Evolutionary conservation across 2,329 filamentous ascomycete species (phyloP), one percentile per base, ranked within the genome.

Genomic region (Hypocreales sp.): DNA sequence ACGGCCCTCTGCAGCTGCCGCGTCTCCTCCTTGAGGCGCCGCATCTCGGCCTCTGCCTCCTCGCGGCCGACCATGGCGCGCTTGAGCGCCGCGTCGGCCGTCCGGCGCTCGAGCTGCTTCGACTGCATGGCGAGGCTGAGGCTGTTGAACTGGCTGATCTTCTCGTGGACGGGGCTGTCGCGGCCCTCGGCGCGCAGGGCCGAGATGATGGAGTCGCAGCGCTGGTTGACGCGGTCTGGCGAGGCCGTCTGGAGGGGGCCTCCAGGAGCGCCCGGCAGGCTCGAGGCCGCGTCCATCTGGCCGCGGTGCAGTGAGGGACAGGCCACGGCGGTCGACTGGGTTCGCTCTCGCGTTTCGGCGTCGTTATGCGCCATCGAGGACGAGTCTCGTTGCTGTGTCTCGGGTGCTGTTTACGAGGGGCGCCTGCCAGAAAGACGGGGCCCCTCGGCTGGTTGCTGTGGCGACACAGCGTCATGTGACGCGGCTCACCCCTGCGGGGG

Each of bases 121-220:
- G 65, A 64, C 48, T 67, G 60, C 37, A 61, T 53, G 31, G 74
- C 66, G 24, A 82, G 59, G 31, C 65, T 66, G 20, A 82, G 60
- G 31, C 61, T 67, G 55, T 82, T 79, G 51, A 82, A 81, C 49
- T 79, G 77, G 43, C 69, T 72, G 35, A 80, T 76, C 43, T 73
- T 71, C 33, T 76, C 69, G 39, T 72, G 61, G 5, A 79, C 72
- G 14, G 69, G 68, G 40, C 67, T 71, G 34, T 72, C 67, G 35
- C 69, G 61, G 31, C 51, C 51, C 31, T 53, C 55, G 42, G 33
- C 44, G 35, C 45, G 50, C 24, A 40, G 40, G 21, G 54, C 44
- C 15, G 51, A 42, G 37, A 56, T 47, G 29, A 54, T 38, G 29
- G 50, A 42, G 11, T 54, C 50, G 20, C 51, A 45, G 29, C 50